Evolutionary conservation across 441 rosid genomes (phyloP).

Genomic region (Lepidium campestre): DNA sequence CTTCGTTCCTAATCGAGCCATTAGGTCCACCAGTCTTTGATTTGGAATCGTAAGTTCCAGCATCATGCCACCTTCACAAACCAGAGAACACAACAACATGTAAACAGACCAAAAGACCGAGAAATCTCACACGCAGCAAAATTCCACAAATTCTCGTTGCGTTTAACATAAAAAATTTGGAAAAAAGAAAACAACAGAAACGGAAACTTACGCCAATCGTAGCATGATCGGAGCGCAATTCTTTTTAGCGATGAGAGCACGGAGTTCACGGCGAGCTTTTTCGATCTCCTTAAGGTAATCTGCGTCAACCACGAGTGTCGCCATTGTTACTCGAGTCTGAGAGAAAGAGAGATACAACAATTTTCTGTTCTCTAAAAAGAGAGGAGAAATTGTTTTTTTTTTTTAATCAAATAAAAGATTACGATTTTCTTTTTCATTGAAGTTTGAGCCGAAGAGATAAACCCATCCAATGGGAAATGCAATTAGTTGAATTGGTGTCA

Average conservation of each 20-base stretch:
- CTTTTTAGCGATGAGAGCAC: constrained; percentile 70
- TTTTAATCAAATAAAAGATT: no score
- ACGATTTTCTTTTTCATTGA: not conserved
- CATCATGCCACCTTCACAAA: constrained; percentile 84
- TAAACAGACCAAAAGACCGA: not conserved
- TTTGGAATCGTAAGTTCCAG: constrained; percentile 72
- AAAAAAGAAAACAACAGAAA: not conserved
- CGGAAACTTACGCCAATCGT: constrained; percentile 64
- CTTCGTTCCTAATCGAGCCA: constrained; percentile 83
- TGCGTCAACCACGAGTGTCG: constrained; percentile 58
- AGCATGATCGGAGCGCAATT: constrained; percentile 97
- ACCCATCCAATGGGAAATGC: constrained; percentile 6
- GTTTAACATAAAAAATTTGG: not conserved
- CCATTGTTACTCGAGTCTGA: constrained; percentile 36
- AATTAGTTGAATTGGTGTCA: constrained; percentile 17
- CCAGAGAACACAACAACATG: not conserved
- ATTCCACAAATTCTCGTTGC: not conserved
- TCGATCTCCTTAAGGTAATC: constrained; percentile 79
- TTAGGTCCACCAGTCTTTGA: constrained; percentile 86
- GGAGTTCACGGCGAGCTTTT: constrained; percentile 88
- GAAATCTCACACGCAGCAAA: not conserved
- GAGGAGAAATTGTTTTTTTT: not conserved
- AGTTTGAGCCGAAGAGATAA: constrained; percentile 16
- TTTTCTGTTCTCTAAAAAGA: not conserved
- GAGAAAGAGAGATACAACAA: not conserved